Percentiles rank a stretch among this genome's conserved stretches.
Evolutionary conservation across 2,329 filamentous ascomycete genomes (phyloP).

Genomic region (Xylaria sp.): DNA sequence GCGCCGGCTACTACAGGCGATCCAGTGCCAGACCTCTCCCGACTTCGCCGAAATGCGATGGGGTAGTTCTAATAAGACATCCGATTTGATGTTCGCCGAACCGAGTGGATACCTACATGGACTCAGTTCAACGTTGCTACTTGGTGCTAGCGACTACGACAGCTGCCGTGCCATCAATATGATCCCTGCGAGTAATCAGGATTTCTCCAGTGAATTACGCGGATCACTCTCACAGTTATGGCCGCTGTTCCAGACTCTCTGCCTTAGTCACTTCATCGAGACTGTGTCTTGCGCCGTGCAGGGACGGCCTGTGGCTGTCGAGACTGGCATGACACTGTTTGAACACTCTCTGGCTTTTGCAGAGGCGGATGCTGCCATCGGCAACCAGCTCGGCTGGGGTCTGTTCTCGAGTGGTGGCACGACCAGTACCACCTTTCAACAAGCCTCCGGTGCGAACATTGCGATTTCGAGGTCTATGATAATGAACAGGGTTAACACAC

Average conservation of each 20-base stretch:
- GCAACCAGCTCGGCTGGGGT: conserved; percentile 80
- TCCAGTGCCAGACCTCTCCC: conserved; percentile 90
- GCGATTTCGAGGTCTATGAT: conserved; percentile 73
- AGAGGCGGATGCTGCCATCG: conserved; percentile 90
- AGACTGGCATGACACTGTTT: conserved; percentile 96
- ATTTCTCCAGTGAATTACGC: conserved; percentile 65
- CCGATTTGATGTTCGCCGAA: conserved; percentile 76
- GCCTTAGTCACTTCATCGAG: conserved; percentile 86
- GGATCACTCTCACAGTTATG: conserved; percentile 83
- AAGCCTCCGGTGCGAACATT: conserved; percentile 55
- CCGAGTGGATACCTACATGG: conserved; percentile 76
- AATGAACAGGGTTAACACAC: conserved; percentile 83
- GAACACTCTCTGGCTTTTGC: conserved; percentile 96
- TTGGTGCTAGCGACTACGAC: conserved; percentile 77
- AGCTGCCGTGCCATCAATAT: conserved; percentile 83
- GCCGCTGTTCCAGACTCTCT: conserved; percentile 77
- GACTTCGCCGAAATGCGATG: conserved; percentile 76
- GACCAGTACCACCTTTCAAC: conserved; percentile 58
- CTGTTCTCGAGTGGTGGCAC: conserved; percentile 63
- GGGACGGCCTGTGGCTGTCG: conserved; percentile 80
- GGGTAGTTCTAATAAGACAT: conserved; percentile 72
- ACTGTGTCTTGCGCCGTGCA: conserved; percentile 89
- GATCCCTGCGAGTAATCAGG: conserved; percentile 66
- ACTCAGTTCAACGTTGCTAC: conserved; percentile 76
- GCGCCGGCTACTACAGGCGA: conserved; percentile 78